Evolutionary conservation across 1,139 yeast species (phyloP), one percentile per base, ranked within the genome.

Genomic region (Pichia sp.): DNA sequence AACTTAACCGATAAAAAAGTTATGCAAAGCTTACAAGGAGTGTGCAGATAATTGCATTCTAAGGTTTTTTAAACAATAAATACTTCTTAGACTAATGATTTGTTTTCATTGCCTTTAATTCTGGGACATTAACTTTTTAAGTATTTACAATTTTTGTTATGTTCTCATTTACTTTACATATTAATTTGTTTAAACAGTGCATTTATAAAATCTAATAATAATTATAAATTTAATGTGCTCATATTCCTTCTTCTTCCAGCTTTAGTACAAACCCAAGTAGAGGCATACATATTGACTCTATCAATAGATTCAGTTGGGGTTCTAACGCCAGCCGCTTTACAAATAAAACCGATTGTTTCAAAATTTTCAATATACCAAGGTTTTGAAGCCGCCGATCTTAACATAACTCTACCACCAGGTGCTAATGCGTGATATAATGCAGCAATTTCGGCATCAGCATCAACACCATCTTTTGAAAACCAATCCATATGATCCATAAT

Each of bases 401-500:
- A 68, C 74, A 85, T 63, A 6, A 84, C 91, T 48, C 87, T 69
- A 9, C 94, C 95, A 32, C 79, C 78, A 22, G 71, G 69, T 7
- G 74, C 73, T 46, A 85, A 68, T 21, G 88, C 83, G 40, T 71
- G 69, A 57, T 71, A 72, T 40, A 84, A 68, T 0, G 87, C 85
- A 24, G 69, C 59, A 51, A 85, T 79, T 60, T 85, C 94, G 40
- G 71, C 68, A 37, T 69, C 65, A 11, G 86, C 91, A 26, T 80
- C 89, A 8, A 55, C 54, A 15, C 81, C 82, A 18, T 68, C 60
- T 31, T 85, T 81, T 51, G 78, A 80, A 57, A 84, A 84, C 94
- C 94, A 85, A 62, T 85, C 95, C 91, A 84, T 82, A 59, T 85
- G 95, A 60, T 85, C 95, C 95, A 85, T 85, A 43, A 85, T 81